Percentiles rank a stretch among this genome's conserved stretches.
Evolutionary conservation across 208 protist species (phyloP).

Genomic region (Leishmania tropica): DNA sequence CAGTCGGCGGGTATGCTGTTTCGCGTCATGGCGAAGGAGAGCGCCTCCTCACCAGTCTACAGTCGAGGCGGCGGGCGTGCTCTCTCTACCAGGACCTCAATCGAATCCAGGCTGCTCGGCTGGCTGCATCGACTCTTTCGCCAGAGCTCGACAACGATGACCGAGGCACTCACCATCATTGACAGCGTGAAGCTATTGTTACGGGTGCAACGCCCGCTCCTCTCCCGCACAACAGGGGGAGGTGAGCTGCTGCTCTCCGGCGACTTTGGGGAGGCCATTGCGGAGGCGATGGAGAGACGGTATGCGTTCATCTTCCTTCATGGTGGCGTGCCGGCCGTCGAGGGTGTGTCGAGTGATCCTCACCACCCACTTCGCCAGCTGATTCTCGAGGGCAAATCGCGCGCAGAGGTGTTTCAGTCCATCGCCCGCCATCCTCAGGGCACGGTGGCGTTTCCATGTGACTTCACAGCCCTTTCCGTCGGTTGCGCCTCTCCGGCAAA

Average conservation of each 20-base stretch:
- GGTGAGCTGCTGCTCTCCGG: constrained; percentile 43
- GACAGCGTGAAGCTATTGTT: constrained; percentile 63
- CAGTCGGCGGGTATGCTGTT: constrained; percentile 24
- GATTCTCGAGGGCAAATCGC: constrained; percentile 22
- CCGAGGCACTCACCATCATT: constrained; percentile 53
- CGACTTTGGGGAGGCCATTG: constrained; percentile 56
- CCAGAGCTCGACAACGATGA: constrained; percentile 26
- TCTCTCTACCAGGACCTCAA: neutral
- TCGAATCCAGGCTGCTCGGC: constrained; percentile 55
- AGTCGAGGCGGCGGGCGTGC: neutral
- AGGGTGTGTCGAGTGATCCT: neutral
- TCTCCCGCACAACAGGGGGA: constrained; percentile 3
- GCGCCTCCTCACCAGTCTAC: neutral
- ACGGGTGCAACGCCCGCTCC: constrained; percentile 6
- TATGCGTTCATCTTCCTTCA: constrained; percentile 56
- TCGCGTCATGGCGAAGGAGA: constrained; percentile 26
- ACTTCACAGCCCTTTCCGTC: constrained; percentile 30
- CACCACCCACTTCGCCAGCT: constrained; percentile 45
- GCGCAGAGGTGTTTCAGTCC: constrained; percentile 13
- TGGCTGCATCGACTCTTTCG: constrained; percentile 69
- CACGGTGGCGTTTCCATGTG: constrained; percentile 38
- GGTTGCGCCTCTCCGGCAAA: neutral
- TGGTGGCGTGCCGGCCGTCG: neutral
- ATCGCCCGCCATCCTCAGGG: constrained; percentile 32
- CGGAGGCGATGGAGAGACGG: constrained; percentile 45